Evolutionary conservation across 371 early-diverging fungal genomes (phyloP).

Genomic region (Funneliformis caledonium): DNA sequence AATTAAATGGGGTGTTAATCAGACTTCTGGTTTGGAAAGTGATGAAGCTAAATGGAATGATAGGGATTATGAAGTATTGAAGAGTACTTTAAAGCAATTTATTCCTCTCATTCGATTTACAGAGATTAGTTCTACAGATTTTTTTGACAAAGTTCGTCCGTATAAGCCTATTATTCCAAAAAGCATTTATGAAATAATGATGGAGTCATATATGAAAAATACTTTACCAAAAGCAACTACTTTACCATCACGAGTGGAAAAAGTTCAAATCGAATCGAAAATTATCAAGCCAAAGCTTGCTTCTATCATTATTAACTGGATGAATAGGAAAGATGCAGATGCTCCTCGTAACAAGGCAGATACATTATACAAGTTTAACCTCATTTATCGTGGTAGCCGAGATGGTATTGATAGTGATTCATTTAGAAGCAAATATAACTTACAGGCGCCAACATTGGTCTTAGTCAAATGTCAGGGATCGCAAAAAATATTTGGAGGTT

Average conservation of each 20-base stretch:
- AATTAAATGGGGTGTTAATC: conserved; percentile 27
- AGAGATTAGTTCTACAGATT: not conserved
- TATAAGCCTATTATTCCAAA: conserved; percentile 15
- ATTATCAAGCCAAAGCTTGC: conserved; percentile 22
- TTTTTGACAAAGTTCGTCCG: conserved; percentile 26
- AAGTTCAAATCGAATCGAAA: conserved; percentile 1
- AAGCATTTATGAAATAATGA: not conserved
- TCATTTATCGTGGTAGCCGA: conserved; percentile 12
- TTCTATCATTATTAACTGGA: conserved; percentile 12
- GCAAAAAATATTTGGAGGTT: conserved; percentile 39
- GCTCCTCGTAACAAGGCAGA: not conserved
- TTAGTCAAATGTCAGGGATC: conserved; percentile 27
- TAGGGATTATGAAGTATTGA: not conserved
- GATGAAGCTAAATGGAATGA: conserved; percentile 12
- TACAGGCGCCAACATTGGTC: conserved; percentile 26
- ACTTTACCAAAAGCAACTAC: not conserved
- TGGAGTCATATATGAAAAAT: not conserved
- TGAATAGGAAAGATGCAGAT: not conserved
- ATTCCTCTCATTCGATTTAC: conserved; percentile 1
- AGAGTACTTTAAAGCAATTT: not conserved
- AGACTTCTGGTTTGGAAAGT: not conserved
- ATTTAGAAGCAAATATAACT: conserved; percentile 33
- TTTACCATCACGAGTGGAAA: not conserved
- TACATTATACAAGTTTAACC: not conserved
- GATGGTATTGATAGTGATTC: conserved; percentile 34